Evolutionary conservation across 352 stramenopile genomes (phyloP).

Genomic region (Globisporangium polare): DNA sequence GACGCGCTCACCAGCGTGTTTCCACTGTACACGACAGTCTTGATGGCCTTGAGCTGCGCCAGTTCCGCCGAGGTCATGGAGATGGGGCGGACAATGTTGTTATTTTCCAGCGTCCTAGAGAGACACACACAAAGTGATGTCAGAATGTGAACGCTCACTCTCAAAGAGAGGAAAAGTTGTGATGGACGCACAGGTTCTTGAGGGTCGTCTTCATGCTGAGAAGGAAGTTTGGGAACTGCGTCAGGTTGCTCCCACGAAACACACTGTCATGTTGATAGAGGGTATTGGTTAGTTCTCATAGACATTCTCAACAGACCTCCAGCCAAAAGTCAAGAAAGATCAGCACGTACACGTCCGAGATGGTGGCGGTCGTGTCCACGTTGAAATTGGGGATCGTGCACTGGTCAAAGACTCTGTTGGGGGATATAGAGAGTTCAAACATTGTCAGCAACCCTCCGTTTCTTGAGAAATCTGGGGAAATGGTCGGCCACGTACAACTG

Average conservation of each 20-base stretch:
- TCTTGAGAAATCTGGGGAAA: not conserved
- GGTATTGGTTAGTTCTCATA: not conserved
- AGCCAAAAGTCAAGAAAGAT: not conserved
- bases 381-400: constrained; percentile 33
- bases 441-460: not conserved
- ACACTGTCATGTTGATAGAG: constrained; percentile 14
- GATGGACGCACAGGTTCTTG: constrained; percentile 3
- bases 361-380: constrained; percentile 24
- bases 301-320: not conserved
- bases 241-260: constrained; percentile 38
- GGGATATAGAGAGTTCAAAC: not conserved
- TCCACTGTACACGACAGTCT: constrained; percentile 11
- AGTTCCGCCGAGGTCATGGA: constrained; percentile 15
- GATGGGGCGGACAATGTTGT: constrained; percentile 19
- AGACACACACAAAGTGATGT: not conserved
- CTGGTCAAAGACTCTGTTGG: constrained; percentile 38
- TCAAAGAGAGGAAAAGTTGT: not conserved
- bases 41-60: constrained; percentile 14
- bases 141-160: not conserved
- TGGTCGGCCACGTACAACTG: constrained; percentile 27
- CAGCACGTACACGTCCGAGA: constrained; percentile 33
- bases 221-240: constrained; percentile 37
- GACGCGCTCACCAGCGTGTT: constrained; percentile 13
- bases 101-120: constrained; percentile 14
- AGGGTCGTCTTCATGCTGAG: constrained; percentile 24